These are phyloP conservation scores for Citrullus colocynthis DNA, from an alignment of 306 rosid genomes.

Conservation along the genomic window DNA sequence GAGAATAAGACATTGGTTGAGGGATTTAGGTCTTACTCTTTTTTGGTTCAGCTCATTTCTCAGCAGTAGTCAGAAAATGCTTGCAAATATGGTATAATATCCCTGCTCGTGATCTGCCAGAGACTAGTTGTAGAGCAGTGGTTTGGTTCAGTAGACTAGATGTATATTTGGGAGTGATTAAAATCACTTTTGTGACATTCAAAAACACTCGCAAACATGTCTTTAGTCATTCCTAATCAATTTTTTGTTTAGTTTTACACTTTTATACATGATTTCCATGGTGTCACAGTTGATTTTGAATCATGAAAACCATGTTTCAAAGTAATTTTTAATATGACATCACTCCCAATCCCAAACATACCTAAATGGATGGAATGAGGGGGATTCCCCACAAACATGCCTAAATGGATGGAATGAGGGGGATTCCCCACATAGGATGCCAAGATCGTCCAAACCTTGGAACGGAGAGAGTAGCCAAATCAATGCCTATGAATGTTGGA, in stretches of 20 bases:
- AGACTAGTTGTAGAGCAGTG: neutral
- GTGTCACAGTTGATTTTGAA: no score
- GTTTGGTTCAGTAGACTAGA: neutral
- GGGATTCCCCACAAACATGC: neutral
- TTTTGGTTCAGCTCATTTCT: neutral
- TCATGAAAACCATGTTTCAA: no score
- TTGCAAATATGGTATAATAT: neutral
- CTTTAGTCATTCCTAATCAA: neutral
- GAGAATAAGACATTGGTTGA: neutral
- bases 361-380: neutral
- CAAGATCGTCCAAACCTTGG: neutral
- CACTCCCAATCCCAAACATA: no score
- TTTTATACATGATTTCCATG: no score
- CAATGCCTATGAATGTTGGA: neutral
- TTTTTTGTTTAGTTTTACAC: no score
- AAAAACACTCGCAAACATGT: neutral
- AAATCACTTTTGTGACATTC: neutral
- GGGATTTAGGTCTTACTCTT: neutral
- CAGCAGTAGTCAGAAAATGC: neutral
- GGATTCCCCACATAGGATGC: neutral
- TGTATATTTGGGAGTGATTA: neutral
- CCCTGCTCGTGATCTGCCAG: neutral
- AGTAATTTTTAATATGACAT: no score
- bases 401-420: neutral
- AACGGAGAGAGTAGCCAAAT: neutral